Evolutionary conservation across 352 stramenopile genomes (phyloP).

Genomic region (Phytophthora lateralis): DNA sequence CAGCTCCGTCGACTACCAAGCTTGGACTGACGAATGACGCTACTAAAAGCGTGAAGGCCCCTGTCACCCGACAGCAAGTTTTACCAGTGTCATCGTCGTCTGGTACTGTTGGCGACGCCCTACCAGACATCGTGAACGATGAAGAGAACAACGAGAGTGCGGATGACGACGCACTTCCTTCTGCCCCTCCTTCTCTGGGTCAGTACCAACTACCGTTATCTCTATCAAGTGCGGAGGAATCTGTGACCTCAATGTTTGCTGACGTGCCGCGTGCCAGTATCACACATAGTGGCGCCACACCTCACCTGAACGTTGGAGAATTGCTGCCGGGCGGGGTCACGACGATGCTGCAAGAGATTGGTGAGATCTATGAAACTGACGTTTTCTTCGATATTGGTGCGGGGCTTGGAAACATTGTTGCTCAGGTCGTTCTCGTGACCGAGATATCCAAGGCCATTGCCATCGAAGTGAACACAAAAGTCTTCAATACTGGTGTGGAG

Average conservation of each 20-base stretch:
- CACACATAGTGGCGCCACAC: not conserved
- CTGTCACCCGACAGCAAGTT: too few relatives aligned
- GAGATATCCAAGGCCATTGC: not conserved
- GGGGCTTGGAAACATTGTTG: constrained; percentile 1
- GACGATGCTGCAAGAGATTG: not conserved
- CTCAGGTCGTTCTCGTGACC: not conserved
- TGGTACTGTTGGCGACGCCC: too few relatives aligned
- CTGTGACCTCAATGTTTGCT: not conserved
- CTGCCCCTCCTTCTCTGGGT: too few relatives aligned
- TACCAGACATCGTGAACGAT: too few relatives aligned
- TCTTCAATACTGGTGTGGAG: not conserved
- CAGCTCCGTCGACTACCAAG: too few relatives aligned
- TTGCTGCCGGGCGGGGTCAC: not conserved
- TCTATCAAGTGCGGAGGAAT: not conserved
- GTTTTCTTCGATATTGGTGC: constrained; percentile 3
- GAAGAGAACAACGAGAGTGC: too few relatives aligned
- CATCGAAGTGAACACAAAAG: not conserved
- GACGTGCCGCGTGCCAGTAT: not conserved
- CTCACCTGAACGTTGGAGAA: not conserved
- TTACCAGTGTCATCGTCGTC: too few relatives aligned
- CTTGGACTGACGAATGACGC: too few relatives aligned
- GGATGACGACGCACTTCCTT: too few relatives aligned
- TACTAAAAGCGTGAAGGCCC: too few relatives aligned
- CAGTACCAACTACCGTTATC: too few relatives aligned
- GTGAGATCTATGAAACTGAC: not conserved